These are phyloP conservation scores for Forsythia viridissima DNA, from an alignment of 257 asterid species.

Conservation along the genomic window DNA sequence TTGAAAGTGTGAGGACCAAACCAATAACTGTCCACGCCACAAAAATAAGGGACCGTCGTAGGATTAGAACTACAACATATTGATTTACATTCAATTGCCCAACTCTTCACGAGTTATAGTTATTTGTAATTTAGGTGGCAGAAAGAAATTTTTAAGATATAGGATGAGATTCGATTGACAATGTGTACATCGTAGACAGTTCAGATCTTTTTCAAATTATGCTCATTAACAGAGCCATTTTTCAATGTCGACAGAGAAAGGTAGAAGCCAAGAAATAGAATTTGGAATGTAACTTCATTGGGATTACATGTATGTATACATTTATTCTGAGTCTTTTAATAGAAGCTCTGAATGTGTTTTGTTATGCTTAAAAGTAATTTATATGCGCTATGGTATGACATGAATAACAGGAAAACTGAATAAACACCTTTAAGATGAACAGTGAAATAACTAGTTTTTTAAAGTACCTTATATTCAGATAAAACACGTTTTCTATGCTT, in stretches of 20 bases:
- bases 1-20: conserved; percentile 23
- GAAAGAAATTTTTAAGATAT: conserved; percentile 2
- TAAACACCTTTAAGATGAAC: background rate
- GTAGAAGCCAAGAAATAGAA: conserved; percentile 23
- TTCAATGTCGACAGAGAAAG: conserved; percentile 23
- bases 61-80: conserved; percentile 30
- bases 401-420: background rate
- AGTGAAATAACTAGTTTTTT: background rate
- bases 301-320: background rate
- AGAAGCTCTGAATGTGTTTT: background rate
- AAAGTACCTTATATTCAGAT: background rate
- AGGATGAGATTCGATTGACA: conserved; percentile 16
- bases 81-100: conserved; percentile 37
- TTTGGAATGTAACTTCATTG: conserved; percentile 10
- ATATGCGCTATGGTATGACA: background rate
- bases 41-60: conserved; percentile 32
- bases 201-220: conserved; percentile 30
- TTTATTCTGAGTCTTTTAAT: background rate
- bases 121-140: conserved; percentile 37
- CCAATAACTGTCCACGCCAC: conserved; percentile 27
- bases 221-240: conserved; percentile 49
- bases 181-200: conserved; percentile 20
- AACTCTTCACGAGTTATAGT: conserved; percentile 29
- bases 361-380: background rate
- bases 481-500: background rate